phyloP scores from a whole-genome alignment of 768 basidiomycete genomes.

The Rhodotorula graminis region DNA sequence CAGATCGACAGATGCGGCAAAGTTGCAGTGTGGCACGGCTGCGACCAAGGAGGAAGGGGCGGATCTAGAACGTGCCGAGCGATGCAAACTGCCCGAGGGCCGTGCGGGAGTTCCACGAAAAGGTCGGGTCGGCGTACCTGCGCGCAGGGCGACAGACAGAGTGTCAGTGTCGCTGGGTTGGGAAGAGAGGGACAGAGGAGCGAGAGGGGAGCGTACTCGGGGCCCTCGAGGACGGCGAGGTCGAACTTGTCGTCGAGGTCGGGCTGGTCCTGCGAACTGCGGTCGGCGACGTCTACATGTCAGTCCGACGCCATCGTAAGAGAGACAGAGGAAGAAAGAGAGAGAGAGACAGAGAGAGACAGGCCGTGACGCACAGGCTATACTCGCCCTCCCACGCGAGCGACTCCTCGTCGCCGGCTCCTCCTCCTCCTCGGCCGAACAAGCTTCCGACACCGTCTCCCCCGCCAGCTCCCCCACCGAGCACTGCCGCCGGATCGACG shows the following conservation, averaged over 20 bases:
- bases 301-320: too few relatives aligned
- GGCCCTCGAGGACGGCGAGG: slow-evolving; percentile 3
- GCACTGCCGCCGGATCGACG: background rate
- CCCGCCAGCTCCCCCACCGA: background rate
- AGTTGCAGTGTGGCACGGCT: too few relatives aligned
- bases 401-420: too few relatives aligned
- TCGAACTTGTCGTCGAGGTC: slow-evolving; percentile 1
- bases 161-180: background rate
- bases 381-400: background rate
- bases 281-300: too few relatives aligned
- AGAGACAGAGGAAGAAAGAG: too few relatives aligned
- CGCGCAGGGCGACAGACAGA: background rate
- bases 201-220: background rate
- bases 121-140: slow-evolving; percentile 1
- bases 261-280: too few relatives aligned
- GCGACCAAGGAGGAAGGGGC: background rate
- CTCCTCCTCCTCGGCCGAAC: background rate
- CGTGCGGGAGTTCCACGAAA: background rate
- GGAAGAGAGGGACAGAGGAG: background rate
- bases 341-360: background rate
- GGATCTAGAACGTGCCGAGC: background rate
- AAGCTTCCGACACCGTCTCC: background rate
- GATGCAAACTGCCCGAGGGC: background rate
- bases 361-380: background rate
- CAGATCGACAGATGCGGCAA: too few relatives aligned